These are phyloP conservation scores for Middelhovenomyces tepae DNA, from an alignment of 805 yeast genomes.

Conservation along the genomic window DNA sequence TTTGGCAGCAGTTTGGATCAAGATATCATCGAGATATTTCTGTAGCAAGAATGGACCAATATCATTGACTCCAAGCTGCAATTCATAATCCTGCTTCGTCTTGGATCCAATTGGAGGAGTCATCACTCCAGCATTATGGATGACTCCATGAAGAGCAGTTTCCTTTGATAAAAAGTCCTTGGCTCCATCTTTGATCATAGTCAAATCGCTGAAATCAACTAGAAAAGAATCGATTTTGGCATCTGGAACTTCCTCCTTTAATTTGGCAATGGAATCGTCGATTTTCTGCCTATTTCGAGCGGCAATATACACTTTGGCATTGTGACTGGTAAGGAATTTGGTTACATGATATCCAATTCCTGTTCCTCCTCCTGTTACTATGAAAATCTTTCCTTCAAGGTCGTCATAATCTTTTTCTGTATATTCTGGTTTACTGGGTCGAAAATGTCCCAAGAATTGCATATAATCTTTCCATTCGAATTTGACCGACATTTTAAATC, in stretches of 20 bases:
- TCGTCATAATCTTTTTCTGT: constrained; percentile 28
- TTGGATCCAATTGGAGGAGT: constrained; percentile 27
- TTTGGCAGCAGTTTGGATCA: too few species aligned
- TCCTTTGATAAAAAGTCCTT: constrained; percentile 22
- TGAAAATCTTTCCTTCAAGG: constrained; percentile 26
- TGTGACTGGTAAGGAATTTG: constrained; percentile 25
- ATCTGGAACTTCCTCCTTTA: constrained; percentile 21
- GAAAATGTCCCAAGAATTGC: too few species aligned
- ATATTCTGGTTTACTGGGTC: too few species aligned
- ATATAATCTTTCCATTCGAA: too few species aligned
- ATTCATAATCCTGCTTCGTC: constrained; percentile 37
- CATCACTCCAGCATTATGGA: constrained; percentile 43
- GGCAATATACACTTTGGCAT: constrained; percentile 31
- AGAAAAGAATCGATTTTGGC: constrained; percentile 15
- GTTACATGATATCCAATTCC: constrained; percentile 31
- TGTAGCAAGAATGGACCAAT: constrained; percentile 38
- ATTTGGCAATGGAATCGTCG: constrained; percentile 21
- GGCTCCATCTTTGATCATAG: constrained; percentile 33
- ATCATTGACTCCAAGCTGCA: constrained; percentile 37
- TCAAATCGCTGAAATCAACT: constrained; percentile 30
- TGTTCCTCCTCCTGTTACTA: constrained; percentile 29
- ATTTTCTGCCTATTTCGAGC: constrained; percentile 32
- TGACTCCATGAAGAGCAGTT: constrained; percentile 28
- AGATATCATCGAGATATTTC: too few species aligned
- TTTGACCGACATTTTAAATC: too few species aligned